Conservation (phyloP, 805 yeast genomes). For the Maudiozyma pseudohumilis region DNA sequence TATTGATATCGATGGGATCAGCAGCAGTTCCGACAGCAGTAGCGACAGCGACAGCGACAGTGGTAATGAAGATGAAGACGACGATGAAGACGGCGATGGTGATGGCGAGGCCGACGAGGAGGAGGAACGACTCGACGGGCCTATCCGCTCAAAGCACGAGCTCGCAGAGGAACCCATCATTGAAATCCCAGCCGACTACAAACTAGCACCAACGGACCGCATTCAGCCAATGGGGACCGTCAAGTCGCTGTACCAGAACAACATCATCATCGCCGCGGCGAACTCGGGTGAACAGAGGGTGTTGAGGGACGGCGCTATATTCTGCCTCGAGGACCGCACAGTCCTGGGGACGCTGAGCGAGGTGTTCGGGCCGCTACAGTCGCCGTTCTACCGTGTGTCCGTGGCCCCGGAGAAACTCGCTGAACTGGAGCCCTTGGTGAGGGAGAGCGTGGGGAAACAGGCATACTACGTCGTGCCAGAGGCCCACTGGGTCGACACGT, state of each 20-base stretch:
- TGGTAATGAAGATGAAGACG: conserved; percentile 13
- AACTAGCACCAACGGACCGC: conserved; percentile 48
- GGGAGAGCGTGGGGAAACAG: conserved; percentile 40
- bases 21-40: conserved; percentile 9
- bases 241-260: conserved; percentile 57
- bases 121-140: conserved; percentile 45
- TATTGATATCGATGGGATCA: conserved; percentile 11
- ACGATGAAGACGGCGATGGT: conserved; percentile 12
- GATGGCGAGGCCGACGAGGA: conserved; percentile 27
- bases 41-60: conserved; percentile 11
- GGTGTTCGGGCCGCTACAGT: conserved; percentile 77
- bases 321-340: conserved; percentile 65
- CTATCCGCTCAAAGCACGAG: conserved; percentile 75
- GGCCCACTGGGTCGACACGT: conserved; percentile 71
- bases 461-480: conserved; percentile 74
- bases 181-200: conserved; percentile 54
- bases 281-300: conserved; percentile 79
- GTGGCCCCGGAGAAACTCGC: conserved; percentile 28
- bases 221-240: conserved; percentile 66
- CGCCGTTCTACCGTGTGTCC: conserved; percentile 72
- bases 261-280: conserved; percentile 60
- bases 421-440: conserved; percentile 9
- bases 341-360: conserved; percentile 75
- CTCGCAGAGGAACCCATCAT: conserved; percentile 58
- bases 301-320: conserved; percentile 67